Base-by-base conservation (phyloP, 2,329 filamentous ascomycete genomes). In the Penicillium griseofulvum region DNA sequence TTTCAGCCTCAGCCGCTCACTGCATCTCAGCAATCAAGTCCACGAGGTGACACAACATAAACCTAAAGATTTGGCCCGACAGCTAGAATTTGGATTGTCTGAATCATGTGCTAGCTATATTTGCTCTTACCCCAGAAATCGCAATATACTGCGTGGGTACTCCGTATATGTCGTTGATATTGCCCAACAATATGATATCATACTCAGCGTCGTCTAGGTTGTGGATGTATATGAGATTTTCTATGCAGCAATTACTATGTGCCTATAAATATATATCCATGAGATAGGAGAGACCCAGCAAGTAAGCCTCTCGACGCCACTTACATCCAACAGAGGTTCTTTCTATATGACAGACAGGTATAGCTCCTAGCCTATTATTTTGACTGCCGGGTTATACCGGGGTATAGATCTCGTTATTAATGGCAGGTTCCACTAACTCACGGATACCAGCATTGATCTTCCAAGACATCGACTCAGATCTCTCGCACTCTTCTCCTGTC, bases 1-100 rank as follows among this genome's bases (percentile, higher is more conserved):
- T 46, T 48, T 58, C 51, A 62, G 56, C 58, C 60, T 64, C 61
- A 58, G 42, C 49, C 33, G 44, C 45, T 41, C 42, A 51, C 55
- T 33, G 47, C 49, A 34, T 41, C 36, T 39, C 42, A 37, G 42
- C 38, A 36, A 47, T 41, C 29, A 47, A 17, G 34, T 29, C 58
- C 50, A 61, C 34, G 49, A 60, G 54, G 54, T 57, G 41, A 54
- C 52, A 62, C 57, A 43, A 14, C 54, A 54, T 54, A 36, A 22
- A 43, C 24, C 52, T 22, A 38, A 42, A 24, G 33, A 33, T 9
- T 28, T 33, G 9, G 28, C 12, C 16, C 48, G 16, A 49, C 10
- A 38, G 29, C 1, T 44, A n/a, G 36, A 34, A 39, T 26, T 16
- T 24, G 9, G 10, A 26, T 9, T 43, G 33, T 41, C 4, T 38